Evolutionary conservation across 2,329 filamentous ascomycete genomes (phyloP), one percentile per base, ranked within the genome.

Genomic region (Fusarium pininemorale): DNA sequence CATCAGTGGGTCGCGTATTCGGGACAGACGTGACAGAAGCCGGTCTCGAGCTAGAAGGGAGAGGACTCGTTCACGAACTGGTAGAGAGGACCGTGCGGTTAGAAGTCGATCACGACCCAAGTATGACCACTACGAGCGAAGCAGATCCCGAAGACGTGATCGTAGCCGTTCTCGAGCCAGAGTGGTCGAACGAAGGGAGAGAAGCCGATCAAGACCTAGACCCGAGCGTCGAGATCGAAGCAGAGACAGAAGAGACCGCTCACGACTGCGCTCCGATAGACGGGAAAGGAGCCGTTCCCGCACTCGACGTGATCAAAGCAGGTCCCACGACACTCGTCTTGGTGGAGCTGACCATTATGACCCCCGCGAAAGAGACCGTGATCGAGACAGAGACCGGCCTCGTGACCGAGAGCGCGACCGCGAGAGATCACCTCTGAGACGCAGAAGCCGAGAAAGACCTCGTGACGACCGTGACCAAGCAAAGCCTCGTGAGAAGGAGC

Each of bases 21-120:
- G 77, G 44, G 77, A 80, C 18, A 78, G 81, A 64, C 81, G 82
- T n/a, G 82, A 83, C 13, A 77, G 80, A 62, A 84, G 82, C 63
- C 82, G 81, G 57, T 81, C 83, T 9, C 79, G 76, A 57, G 66
- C 80, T 16, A 80, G 81, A 63, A 80, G 82, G 51, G 84, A 85
- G 22, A 82, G 83, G 75, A 83, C 79, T 30, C 83, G 83, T 22
- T 85, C 85, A n/a, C 80, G 82, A 51, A 72, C 78, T 28, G 77
- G 80, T 22, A 78, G 80, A 69, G 80, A 83, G 59, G 78, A 79
- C 24, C 76, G 79, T 16, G 70, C 72, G 20, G 79, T 82, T 45
- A 75, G 81, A 57, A 82, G 81, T 54, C 81, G 82, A 14, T 83
- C 81, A 24, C 77, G 82, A 39, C 76, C 78, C 12, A 81, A 77